Evolutionary conservation across 192 early-diverging fungal species (phyloP).

Genomic region (Linnemannia zychae): DNA sequence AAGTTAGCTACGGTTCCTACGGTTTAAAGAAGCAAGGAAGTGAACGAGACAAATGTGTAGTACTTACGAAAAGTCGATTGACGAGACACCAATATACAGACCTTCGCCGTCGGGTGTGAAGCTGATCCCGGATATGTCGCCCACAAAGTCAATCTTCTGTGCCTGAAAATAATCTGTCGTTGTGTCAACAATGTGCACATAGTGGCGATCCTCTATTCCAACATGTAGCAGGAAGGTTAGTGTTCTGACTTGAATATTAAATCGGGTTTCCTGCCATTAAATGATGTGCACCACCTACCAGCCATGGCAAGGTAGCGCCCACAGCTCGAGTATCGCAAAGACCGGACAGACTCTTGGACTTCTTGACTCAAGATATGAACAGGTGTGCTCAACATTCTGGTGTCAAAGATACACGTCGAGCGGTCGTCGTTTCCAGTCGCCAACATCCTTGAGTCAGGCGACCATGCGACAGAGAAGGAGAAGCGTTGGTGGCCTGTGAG

Average conservation of each 20-base stretch:
- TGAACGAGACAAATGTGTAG: not conserved
- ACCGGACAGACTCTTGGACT: slow-evolving; percentile 36
- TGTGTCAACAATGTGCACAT: slow-evolving; percentile 45
- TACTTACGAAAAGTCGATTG: slow-evolving; percentile 42
- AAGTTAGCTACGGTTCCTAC: not conserved
- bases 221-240: too few species aligned
- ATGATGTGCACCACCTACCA: slow-evolving; percentile 24
- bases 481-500: slow-evolving; percentile 40
- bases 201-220: slow-evolving; percentile 46
- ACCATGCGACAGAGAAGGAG: slow-evolving; percentile 49
- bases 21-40: not conserved
- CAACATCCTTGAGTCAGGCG: slow-evolving; percentile 38
- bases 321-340: slow-evolving; percentile 46
- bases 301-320: slow-evolving; percentile 50
- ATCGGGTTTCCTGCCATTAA: too few species aligned
- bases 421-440: slow-evolving; percentile 46
- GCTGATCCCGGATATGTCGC: slow-evolving; percentile 50
- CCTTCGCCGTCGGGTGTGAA: slow-evolving; percentile 46
- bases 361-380: slow-evolving; percentile 28
- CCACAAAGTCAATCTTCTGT: slow-evolving; percentile 48
- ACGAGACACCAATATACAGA: slow-evolving; percentile 36
- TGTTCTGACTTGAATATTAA: too few species aligned
- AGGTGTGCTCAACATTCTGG: slow-evolving; percentile 29
- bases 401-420: slow-evolving; percentile 45
- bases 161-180: slow-evolving; percentile 33